phyloP scores from a whole-genome alignment of 768 basidiomycete genomes.

The Russula brevipes region DNA sequence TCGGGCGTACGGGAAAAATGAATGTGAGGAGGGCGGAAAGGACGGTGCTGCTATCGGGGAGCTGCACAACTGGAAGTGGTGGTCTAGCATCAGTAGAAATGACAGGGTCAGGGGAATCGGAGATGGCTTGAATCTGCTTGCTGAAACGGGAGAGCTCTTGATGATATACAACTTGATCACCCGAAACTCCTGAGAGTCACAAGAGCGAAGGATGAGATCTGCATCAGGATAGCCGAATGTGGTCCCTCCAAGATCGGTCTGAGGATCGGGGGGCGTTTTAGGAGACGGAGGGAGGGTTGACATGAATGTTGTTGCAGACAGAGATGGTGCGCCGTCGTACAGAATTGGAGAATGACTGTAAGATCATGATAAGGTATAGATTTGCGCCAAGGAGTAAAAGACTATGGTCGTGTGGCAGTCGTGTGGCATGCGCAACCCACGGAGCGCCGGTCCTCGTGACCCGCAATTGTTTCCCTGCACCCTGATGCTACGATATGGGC shows the following conservation, averaged over 20 bases:
- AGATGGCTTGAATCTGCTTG: neutral
- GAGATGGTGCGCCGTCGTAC: too few relatives aligned
- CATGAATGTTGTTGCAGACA: too few relatives aligned
- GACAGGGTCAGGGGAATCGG: neutral
- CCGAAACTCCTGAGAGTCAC: slow-evolving; percentile 41
- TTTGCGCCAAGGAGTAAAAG: too few relatives aligned
- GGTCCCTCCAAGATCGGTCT: neutral
- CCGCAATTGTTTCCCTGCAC: slow-evolving; percentile 13
- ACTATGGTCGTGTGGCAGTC: too few relatives aligned
- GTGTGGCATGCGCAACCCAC: too few relatives aligned
- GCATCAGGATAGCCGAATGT: slow-evolving; percentile 31
- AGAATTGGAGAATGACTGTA: too few relatives aligned
- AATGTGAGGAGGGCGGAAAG: slow-evolving; percentile 12
- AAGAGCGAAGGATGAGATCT: slow-evolving; percentile 41
- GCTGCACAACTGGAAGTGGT: neutral
- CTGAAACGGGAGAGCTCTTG: slow-evolving; percentile 39
- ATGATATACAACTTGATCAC: slow-evolving; percentile 41
- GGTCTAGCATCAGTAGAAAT: too few relatives aligned
- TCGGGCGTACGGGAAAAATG: neutral
- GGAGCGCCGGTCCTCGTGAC: too few relatives aligned
- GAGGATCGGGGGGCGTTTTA: neutral
- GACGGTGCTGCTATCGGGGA: neutral
- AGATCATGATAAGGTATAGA: too few relatives aligned
- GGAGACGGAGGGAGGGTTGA: neutral
- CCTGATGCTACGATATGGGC: neutral